Evolutionary conservation across 805 yeast species (phyloP).

Genomic region (Metschnikowia amazonensis): DNA sequence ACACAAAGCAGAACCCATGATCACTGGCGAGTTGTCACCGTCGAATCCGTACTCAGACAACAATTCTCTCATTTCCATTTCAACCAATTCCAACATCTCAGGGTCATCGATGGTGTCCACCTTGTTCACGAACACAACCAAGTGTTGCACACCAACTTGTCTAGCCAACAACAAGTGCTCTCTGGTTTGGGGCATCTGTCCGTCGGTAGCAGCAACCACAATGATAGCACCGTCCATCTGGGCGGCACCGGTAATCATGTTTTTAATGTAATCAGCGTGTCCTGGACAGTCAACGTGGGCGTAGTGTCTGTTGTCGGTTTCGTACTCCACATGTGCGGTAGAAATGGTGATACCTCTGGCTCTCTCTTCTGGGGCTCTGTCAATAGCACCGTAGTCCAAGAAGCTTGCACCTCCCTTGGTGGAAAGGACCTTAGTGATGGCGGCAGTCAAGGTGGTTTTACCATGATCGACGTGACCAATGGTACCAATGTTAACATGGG

Average conservation of each 20-base stretch:
- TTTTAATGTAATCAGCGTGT: constrained; percentile 97
- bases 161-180: constrained; percentile 97
- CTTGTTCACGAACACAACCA: constrained; percentile 97
- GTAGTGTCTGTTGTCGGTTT: constrained; percentile 90
- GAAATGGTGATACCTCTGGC: constrained; percentile 99
- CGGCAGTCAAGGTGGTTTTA: constrained; percentile 96
- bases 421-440: constrained; percentile 92
- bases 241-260: constrained; percentile 99
- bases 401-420: constrained; percentile 88
- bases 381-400: constrained; percentile 89
- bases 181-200: constrained; percentile 99
- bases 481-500: constrained; percentile 95
- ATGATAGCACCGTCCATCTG: constrained; percentile 99
- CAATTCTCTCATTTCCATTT: constrained; percentile 99
- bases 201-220: constrained; percentile 98
- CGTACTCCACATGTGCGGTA: constrained; percentile 96
- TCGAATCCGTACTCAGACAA: constrained; percentile 89
- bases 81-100: constrained; percentile 98
- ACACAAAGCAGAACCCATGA: constrained; percentile 98
- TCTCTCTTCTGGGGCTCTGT: constrained; percentile 98
- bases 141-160: constrained; percentile 98
- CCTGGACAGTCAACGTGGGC: constrained; percentile 99
- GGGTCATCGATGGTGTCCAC: constrained; percentile 97
- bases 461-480: constrained; percentile 99
- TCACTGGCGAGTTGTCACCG: constrained; percentile 96